Evolutionary conservation across 805 yeast species (phyloP).

Genomic region (Candida berthetii): DNA sequence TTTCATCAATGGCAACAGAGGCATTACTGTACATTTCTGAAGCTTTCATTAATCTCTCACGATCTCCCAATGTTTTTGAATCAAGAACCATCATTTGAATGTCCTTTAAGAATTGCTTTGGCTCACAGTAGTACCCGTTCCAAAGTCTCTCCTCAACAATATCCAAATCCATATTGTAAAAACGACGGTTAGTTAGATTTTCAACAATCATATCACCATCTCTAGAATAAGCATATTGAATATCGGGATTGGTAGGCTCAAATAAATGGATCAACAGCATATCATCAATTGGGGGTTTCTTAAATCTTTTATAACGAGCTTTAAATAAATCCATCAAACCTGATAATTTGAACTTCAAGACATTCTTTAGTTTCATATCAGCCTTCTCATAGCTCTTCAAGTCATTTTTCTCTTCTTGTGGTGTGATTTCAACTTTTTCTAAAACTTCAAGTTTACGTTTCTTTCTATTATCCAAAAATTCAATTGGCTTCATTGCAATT

Average conservation of each 20-base stretch:
- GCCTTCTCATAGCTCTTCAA: slow-evolving; percentile 41
- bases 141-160: slow-evolving; percentile 90
- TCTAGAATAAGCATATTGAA: slow-evolving; percentile 37
- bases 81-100: slow-evolving; percentile 80
- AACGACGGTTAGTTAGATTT: slow-evolving; percentile 62
- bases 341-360: slow-evolving; percentile 77
- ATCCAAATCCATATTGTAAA: slow-evolving; percentile 87
- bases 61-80: slow-evolving; percentile 65
- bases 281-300: slow-evolving; percentile 87
- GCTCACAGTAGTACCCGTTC: slow-evolving; percentile 95
- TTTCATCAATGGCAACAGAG: slow-evolving; percentile 91
- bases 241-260: slow-evolving; percentile 41
- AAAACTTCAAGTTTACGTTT: slow-evolving; percentile 26
- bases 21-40: slow-evolving; percentile 96
- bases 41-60: slow-evolving; percentile 76
- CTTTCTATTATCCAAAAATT: slow-evolving; percentile 56
- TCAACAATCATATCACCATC: slow-evolving; percentile 79
- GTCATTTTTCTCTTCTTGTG: slow-evolving; percentile 30
- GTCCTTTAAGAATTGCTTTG: slow-evolving; percentile 82
- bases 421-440: slow-evolving; percentile 31
- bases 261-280: slow-evolving; percentile 66
- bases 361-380: slow-evolving; percentile 80
- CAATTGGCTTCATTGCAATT: slow-evolving; percentile 60
- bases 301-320: slow-evolving; percentile 80
- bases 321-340: slow-evolving; percentile 88